Conservation (phyloP, 768 basidiomycete genomes). For the Phylloporus sp. region DNA sequence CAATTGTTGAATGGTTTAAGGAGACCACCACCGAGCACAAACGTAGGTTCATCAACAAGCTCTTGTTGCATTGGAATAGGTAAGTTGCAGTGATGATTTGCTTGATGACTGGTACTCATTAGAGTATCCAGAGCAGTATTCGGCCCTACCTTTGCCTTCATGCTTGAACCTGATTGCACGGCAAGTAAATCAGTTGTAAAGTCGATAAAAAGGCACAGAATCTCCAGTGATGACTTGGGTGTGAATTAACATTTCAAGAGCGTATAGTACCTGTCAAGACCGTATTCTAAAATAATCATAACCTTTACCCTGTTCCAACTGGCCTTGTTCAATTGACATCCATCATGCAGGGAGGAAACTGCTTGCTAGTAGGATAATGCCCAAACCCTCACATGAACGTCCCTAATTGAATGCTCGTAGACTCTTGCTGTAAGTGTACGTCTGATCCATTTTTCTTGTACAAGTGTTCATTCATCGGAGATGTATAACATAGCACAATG, state of each 20-base stretch:
- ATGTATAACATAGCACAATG: background rate
- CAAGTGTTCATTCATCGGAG: background rate
- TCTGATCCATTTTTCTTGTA: background rate
- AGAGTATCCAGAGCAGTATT: too few species aligned
- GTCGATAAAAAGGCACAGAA: too few species aligned
- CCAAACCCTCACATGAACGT: background rate
- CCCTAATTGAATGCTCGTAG: background rate
- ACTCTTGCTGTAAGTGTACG: background rate
- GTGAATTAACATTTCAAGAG: too few species aligned
- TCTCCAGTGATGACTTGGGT: too few species aligned
- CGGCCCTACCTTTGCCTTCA: too few species aligned
- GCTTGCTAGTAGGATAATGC: background rate
- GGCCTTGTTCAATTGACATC: too few species aligned
- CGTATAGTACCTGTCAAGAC: too few species aligned
- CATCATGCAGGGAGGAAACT: too few species aligned
- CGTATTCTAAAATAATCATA: too few species aligned
- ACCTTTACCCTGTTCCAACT: too few species aligned
- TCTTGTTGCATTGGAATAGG: background rate
- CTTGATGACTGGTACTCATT: background rate
- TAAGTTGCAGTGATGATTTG: background rate
- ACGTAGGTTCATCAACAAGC: background rate
- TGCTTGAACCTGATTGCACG: too few species aligned
- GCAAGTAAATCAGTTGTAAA: too few species aligned
- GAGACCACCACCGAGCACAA: background rate
- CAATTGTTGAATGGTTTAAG: slow-evolving; percentile 3